A percentile compares a stretch with the other conserved stretches of the same genome.
Conservation (phyloP, 2,329 filamentous ascomycete species). For the Monilinia vaccinii-corymbosi region DNA sequence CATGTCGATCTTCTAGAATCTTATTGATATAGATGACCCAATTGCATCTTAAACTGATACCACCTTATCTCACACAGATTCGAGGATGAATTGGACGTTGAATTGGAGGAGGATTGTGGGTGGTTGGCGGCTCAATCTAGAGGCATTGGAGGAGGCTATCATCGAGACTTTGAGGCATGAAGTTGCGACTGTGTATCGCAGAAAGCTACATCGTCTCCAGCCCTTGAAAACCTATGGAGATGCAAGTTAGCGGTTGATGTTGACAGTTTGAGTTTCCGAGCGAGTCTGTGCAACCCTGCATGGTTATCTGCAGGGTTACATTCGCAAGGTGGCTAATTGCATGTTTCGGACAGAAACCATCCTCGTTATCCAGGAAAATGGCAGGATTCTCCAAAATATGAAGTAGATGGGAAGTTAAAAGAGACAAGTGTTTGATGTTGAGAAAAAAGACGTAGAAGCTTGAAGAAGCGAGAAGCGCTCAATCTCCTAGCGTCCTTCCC, state of each 20-base stretch:
- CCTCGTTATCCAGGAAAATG: background rate
- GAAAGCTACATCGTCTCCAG: background rate
- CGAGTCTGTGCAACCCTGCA: constrained; percentile 1
- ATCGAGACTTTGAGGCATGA: background rate
- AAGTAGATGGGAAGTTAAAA: background rate
- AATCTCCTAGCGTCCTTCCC: background rate
- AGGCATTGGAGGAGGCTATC: background rate
- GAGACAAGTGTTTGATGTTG: background rate
- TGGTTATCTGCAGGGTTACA: background rate
- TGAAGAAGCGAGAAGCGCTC: background rate
- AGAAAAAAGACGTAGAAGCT: background rate
- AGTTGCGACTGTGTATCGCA: background rate
- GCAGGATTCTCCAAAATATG: background rate
- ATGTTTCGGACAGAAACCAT: constrained; percentile 1
- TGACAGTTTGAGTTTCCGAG: background rate
- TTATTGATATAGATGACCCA: background rate
- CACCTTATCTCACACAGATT: background rate
- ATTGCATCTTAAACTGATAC: background rate
- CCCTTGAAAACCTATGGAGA: background rate
- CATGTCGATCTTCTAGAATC: background rate
- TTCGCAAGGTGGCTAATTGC: background rate
- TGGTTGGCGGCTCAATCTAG: background rate
- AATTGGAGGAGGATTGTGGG: background rate
- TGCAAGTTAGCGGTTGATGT: background rate
- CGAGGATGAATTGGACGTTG: background rate